Conservation (phyloP, 495 filamentous ascomycete genomes). For the Annulohypoxylon moriforme region DNA sequence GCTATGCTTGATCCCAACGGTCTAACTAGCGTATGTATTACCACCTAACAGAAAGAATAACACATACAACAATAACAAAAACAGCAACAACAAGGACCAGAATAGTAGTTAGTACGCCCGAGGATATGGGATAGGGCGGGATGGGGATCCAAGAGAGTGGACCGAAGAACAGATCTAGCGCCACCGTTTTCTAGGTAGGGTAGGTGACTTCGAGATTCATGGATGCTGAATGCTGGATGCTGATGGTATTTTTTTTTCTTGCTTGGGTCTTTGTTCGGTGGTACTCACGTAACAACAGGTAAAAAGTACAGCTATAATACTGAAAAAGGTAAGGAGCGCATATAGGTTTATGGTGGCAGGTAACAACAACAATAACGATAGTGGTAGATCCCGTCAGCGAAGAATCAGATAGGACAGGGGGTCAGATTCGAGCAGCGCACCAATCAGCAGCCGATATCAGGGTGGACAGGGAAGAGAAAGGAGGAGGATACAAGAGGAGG, state of each 20-base stretch:
- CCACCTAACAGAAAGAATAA: conserved; percentile 32
- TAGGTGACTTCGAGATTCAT: conserved; percentile 38
- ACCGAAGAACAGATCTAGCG: conserved; percentile 34
- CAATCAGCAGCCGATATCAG: conserved; percentile 21
- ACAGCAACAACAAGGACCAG: conserved; percentile 15
- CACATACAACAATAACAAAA: conserved; percentile 31
- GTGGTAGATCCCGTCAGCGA: conserved; percentile 19
- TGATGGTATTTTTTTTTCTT: conserved; percentile 17
- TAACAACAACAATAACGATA: conserved; percentile 30
- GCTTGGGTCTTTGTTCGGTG: conserved; percentile 24
- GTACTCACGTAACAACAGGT: conserved; percentile 34
- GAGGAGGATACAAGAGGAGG: conserved; percentile 14
- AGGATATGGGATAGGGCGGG: conserved; percentile 41
- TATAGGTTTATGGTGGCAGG: conserved; percentile 14
- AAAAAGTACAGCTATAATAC: conserved; percentile 28
- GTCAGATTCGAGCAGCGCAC: conserved; percentile 14
- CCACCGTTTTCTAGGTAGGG: conserved; percentile 34
- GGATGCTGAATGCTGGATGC: conserved; percentile 15
- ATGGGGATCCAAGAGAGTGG: conserved; percentile 39
- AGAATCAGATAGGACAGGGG: conserved; percentile 11
- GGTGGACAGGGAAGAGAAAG: neutral
- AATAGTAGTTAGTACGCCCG: conserved; percentile 27
- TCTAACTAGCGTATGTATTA: conserved; percentile 12
- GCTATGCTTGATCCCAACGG: conserved; percentile 24
- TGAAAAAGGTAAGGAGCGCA: conserved; percentile 12